These are phyloP conservation scores for Letharia lupina DNA, from an alignment of 495 filamentous ascomycete genomes.

Conservation along the genomic window DNA sequence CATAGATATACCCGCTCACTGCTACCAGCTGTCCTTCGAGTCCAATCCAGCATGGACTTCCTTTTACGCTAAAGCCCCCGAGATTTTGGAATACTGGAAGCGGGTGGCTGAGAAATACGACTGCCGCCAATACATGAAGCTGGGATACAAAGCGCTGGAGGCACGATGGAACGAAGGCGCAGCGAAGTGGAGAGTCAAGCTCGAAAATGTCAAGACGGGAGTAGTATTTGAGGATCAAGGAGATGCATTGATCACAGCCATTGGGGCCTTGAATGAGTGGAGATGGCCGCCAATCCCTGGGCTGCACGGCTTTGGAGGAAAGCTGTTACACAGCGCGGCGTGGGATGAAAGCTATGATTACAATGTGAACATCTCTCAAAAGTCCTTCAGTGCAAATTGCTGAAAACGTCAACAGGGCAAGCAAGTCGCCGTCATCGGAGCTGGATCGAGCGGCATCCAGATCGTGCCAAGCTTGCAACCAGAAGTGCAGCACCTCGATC, in stretches of 20 bases:
- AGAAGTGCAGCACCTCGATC: slow-evolving; percentile 28
- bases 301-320: slow-evolving; percentile 40
- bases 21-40: slow-evolving; percentile 58
- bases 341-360: slow-evolving; percentile 43
- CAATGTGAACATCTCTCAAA: neutral
- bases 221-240: slow-evolving; percentile 45
- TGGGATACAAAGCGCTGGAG: slow-evolving; percentile 42
- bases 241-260: slow-evolving; percentile 54
- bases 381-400: no score
- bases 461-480: slow-evolving; percentile 50
- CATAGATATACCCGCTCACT: slow-evolving; percentile 59
- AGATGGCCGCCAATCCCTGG: slow-evolving; percentile 45
- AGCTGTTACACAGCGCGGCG: slow-evolving; percentile 28
- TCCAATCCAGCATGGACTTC: slow-evolving; percentile 56
- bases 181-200: slow-evolving; percentile 43
- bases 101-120: slow-evolving; percentile 51
- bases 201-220: slow-evolving; percentile 32
- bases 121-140: slow-evolving; percentile 47
- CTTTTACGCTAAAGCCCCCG: slow-evolving; percentile 32
- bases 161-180: slow-evolving; percentile 45
- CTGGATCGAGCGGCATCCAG: slow-evolving; percentile 50
- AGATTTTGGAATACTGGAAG: slow-evolving; percentile 55
- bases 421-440: slow-evolving; percentile 52
- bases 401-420: no score
- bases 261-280: slow-evolving; percentile 49